Base-by-base conservation (phyloP, 2,329 filamentous ascomycete species). In the Fusarium pilosicola region DNA sequence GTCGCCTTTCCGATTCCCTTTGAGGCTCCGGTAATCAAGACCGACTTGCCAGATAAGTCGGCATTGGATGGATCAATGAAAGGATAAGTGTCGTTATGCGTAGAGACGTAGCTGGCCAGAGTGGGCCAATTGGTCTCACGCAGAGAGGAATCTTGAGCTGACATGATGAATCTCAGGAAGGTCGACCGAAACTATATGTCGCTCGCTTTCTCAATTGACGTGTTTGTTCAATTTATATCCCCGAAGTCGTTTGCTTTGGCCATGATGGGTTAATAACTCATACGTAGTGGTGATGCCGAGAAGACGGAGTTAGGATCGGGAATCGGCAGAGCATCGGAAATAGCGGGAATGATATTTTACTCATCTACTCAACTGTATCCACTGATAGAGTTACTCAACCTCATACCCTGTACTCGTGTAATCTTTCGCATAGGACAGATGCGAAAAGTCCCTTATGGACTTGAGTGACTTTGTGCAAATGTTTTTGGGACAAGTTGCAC, bases 21-120 rank as follows among this genome's bases (percentile, higher is more conserved):
- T 1, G 60, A 63, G 20, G 60, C 54, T 1, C 60, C 60, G 0
- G 60, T 60, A 6, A 63, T 26, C 0, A 63, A 22, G 44, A 85
- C 79, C 1, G 80, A 76, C 42, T 83, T 83, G 5, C 81, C 81
- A 0, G 72, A 38, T 28, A 86, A 81, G 67, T 85, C 74, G n/a
- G 77, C 74, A n/a, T 83, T 81, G 9, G 76, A 71, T 22, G 83
- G 81, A 65, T 85, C 80, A 74, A 91, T 90, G 63, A 80, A 83
- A 0, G 85, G 82, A 75, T 91, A 91, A 7, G 70, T 75, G 41
- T 75, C 69, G 3, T 49, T 48, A 3, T 32, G 56, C 1, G 30
- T 49, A 5, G 56, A 30, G 4, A 62, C 56, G 4, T 62, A 64
- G 7, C 13, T n/a, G 14, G 58, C 62, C 11, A 62, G 8, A 30